Evolutionary conservation across 495 filamentous ascomycete genomes (phyloP).

Genomic region (Podospora appendiculata): DNA sequence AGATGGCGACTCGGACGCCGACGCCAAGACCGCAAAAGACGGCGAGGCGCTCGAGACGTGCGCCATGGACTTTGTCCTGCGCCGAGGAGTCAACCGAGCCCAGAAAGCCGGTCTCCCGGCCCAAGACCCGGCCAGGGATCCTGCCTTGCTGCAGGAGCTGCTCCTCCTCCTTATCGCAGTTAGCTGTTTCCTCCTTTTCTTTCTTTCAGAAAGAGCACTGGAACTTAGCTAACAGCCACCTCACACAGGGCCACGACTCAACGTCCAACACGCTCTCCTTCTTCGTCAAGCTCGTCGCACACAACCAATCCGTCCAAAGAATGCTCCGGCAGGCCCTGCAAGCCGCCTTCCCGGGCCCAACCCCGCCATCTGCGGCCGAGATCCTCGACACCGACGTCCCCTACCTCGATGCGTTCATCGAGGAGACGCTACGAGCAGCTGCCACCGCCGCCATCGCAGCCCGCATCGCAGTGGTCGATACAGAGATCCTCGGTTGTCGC

Average conservation of each 20-base stretch:
- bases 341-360: slow-evolving; percentile 4
- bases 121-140: slow-evolving; percentile 14
- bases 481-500: slow-evolving; percentile 21
- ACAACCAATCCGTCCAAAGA: slow-evolving; percentile 14
- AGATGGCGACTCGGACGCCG: slow-evolving; percentile 1
- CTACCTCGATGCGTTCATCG: slow-evolving; percentile 29
- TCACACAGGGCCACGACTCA: slow-evolving; percentile 17
- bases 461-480: slow-evolving; percentile 23
- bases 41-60: slow-evolving; percentile 21
- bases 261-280: slow-evolving; percentile 22
- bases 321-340: slow-evolving; percentile 16
- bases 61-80: slow-evolving; percentile 28
- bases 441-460: slow-evolving; percentile 10
- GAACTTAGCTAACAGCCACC: not conserved
- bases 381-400: slow-evolving; percentile 22
- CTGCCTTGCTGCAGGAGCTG: slow-evolving; percentile 21
- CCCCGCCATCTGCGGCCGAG: slow-evolving; percentile 8
- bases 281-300: slow-evolving; percentile 28
- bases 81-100: slow-evolving; percentile 17
- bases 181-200: not conserved
- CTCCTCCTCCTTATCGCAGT: slow-evolving; percentile 14
- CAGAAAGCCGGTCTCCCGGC: slow-evolving; percentile 12
- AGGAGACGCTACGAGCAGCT: slow-evolving; percentile 25
- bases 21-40: not conserved
- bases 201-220: not conserved